These are phyloP conservation scores for Pyricularia grisea DNA, from an alignment of 2,329 filamentous ascomycete species.

Conservation along the genomic window DNA sequence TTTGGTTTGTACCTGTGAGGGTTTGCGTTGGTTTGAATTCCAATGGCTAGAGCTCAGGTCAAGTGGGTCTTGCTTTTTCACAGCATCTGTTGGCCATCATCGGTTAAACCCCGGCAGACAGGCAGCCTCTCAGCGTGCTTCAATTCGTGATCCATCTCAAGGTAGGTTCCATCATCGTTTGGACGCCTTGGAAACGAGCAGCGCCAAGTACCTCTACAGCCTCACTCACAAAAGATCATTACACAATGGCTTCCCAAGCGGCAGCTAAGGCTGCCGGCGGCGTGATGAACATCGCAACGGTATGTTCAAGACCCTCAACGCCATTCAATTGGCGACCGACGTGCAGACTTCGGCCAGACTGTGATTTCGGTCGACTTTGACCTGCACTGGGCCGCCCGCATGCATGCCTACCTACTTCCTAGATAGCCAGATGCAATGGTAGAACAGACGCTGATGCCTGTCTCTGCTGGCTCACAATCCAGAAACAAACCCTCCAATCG, in stretches of 20 bases:
- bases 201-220: not conserved
- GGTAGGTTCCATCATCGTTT: not conserved
- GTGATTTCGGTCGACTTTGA: not conserved
- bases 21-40: not conserved
- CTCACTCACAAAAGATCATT: not conserved
- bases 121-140: not conserved
- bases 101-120: not conserved
- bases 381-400: not conserved
- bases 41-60: not conserved
- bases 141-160: conserved; percentile 1
- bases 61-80: not conserved
- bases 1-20: not conserved
- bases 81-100: not conserved
- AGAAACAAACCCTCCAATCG: conserved; percentile 97
- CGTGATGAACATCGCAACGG: conserved; percentile 49
- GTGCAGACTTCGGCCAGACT: not conserved
- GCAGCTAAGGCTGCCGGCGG: conserved; percentile 45
- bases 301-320: conserved; percentile 22
- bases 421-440: not conserved
- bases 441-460: not conserved
- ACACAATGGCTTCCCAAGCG: conserved; percentile 51
- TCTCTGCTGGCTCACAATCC: not conserved
- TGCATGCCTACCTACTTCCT: not conserved
- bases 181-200: not conserved
- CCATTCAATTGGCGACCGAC: conserved; percentile 10